Evolutionary conservation across 441 rosid species (phyloP), one percentile per base, ranked within the genome.

Genomic region (Erodium chrysanthum): DNA sequence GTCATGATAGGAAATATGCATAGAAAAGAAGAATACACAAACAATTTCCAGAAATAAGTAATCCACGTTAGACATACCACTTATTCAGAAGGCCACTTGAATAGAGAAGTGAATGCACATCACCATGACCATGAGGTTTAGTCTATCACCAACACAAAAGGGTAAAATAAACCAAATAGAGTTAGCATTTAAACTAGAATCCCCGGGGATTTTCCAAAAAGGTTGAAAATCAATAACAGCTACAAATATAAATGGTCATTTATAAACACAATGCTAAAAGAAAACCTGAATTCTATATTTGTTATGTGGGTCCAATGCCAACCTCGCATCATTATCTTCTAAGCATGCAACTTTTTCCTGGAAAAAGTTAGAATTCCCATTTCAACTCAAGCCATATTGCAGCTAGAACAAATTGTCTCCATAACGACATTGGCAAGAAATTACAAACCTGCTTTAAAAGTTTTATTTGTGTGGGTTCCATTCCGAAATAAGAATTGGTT

Each of bases 321-420:
- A 87, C 70, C 88, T 83, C 35, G 96, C 98, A 77, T 93, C 96
- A 67, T 91, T 93, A 76, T 91, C 97, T 70, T 84, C 96, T 78
- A 93, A 84, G 75, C 98, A 93, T 68, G 97, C 97, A 84, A 93
- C 97, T 84, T 93, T 93, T 82, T 93, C 97, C 98, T 93, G 84
- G 12, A 68, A 64, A 20, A 68, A 46, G 68, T 14, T 2, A 42
- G 72, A 67, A 17, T 17, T 42, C 42, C 5, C 68, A 69, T 7
- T 58, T 68, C 15, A 42, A 71, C 14, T 44, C 12, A 31, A 64
- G 40, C 44, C 54, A 71, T 63, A 66, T 58, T 46, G 31, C 70
- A 67, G 35, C 37, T 25, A 17, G 9, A 50, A 27, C 15, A 20
- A 22, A 29, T 23, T 54, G 46, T 68, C 46, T 54, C 40, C 58